These are phyloP conservation scores for Phytophthora pisi DNA, from an alignment of 352 stramenopile genomes.

Conservation along the genomic window DNA sequence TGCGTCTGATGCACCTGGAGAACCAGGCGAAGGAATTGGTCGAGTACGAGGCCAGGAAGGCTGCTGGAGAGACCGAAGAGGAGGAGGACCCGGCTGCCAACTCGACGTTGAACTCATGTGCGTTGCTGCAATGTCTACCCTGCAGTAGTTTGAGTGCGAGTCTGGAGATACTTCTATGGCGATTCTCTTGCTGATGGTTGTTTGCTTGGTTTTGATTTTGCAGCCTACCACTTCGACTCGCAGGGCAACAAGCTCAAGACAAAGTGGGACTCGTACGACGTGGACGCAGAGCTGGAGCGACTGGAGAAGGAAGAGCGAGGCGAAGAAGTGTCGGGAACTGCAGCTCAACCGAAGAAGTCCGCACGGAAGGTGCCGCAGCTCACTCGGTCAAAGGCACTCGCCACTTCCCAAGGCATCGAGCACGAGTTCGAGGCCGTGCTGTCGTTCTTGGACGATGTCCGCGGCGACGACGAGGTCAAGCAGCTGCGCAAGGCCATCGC, in stretches of 20 bases:
- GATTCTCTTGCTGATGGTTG: slow-evolving; percentile 4
- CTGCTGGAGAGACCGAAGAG: slow-evolving; percentile 8
- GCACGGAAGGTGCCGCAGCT: slow-evolving; percentile 17
- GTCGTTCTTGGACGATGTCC: slow-evolving; percentile 76
- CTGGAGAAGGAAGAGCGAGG: slow-evolving; percentile 62
- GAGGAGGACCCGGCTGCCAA: slow-evolving; percentile 24
- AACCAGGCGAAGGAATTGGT: slow-evolving; percentile 70
- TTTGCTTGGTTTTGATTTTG: slow-evolving; percentile 1
- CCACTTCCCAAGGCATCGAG: slow-evolving; percentile 55
- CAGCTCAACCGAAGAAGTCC: slow-evolving; percentile 6
- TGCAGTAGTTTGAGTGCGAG: neutral
- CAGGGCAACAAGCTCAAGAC: slow-evolving; percentile 88
- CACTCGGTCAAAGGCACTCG: slow-evolving; percentile 52
- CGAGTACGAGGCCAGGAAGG: slow-evolving; percentile 46
- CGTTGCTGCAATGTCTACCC: neutral
- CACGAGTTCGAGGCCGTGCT: slow-evolving; percentile 83
- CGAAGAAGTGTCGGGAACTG: neutral
- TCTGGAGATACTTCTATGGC: neutral
- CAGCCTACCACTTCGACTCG: slow-evolving; percentile 89
- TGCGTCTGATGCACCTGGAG: slow-evolving; percentile 70
- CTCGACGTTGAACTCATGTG: slow-evolving; percentile 78
- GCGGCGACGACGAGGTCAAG: slow-evolving; percentile 68
- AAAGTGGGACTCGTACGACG: slow-evolving; percentile 85
- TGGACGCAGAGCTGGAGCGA: slow-evolving; percentile 74
- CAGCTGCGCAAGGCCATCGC: slow-evolving; percentile 74